phyloP scores from a whole-genome alignment of 2,329 filamentous ascomycete species.

The Dothistroma pini region DNA sequence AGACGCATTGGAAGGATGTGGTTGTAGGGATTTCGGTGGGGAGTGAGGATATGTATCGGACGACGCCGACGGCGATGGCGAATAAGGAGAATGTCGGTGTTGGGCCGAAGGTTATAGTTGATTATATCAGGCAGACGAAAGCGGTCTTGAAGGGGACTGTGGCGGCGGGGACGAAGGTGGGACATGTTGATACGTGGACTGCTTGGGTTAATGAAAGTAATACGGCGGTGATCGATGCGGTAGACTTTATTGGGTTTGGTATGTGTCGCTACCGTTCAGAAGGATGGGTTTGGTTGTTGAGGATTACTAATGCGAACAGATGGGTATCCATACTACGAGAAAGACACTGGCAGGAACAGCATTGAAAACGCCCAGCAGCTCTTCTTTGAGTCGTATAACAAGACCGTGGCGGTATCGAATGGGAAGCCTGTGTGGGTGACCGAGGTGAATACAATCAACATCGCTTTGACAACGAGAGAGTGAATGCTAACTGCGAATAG shows the following conservation, averaged over 20 bases:
- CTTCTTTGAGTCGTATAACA: constrained; percentile 64
- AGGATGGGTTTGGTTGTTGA: not conserved
- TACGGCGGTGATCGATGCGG: constrained; percentile 61
- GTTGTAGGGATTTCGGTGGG: constrained; percentile 79
- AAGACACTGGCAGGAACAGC: constrained; percentile 55
- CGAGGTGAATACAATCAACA: not conserved
- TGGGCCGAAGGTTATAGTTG: constrained; percentile 58
- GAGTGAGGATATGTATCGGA: constrained; percentile 70
- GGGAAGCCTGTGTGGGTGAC: constrained; percentile 54
- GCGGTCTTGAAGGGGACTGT: constrained; percentile 60
- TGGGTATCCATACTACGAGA: constrained; percentile 70
- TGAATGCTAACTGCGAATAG: constrained; percentile 39
- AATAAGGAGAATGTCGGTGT: constrained; percentile 59
- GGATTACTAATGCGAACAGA: not conserved
- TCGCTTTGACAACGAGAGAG: not conserved
- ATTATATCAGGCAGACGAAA: constrained; percentile 68
- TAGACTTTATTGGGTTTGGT: constrained; percentile 72
- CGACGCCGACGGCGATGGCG: constrained; percentile 63
- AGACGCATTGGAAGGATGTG: constrained; percentile 54
- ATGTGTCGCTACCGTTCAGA: too few relatives aligned
- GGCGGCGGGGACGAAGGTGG: constrained; percentile 55
- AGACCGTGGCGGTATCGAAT: constrained; percentile 56
- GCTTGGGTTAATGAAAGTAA: constrained; percentile 72
- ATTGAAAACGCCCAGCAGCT: constrained; percentile 62
- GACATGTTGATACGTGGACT: constrained; percentile 84